Conservation (phyloP, 768 basidiomycete genomes). For the Cystobasidium ongulense region DNA sequence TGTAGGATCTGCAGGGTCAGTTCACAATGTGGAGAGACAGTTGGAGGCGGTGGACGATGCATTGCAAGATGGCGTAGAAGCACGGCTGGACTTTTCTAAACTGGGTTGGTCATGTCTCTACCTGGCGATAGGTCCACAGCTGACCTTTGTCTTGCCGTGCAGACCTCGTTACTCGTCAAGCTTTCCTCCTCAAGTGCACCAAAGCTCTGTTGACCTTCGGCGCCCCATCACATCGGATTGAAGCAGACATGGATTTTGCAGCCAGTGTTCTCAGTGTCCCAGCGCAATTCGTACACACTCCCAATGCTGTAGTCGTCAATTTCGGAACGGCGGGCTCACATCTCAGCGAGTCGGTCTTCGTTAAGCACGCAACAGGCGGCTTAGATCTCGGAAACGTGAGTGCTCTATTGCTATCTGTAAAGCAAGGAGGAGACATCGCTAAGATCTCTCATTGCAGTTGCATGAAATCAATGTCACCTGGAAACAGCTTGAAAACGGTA, state of each 20-base stretch:
- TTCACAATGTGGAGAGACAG: not conserved
- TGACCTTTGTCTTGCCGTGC: not conserved
- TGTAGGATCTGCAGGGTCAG: not conserved
- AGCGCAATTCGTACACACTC: constrained; percentile 80
- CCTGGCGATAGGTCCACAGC: too few relatives aligned
- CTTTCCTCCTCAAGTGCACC: constrained; percentile 74
- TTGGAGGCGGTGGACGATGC: not conserved
- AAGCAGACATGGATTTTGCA: constrained; percentile 76
- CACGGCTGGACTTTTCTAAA: not conserved
- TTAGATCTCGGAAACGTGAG: constrained; percentile 5
- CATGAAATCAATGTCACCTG: constrained; percentile 78
- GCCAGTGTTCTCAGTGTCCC: constrained; percentile 78
- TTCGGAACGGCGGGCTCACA: constrained; percentile 1
- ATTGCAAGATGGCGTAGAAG: not conserved
- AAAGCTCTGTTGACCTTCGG: constrained; percentile 80
- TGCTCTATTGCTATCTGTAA: not conserved
- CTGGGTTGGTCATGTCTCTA: too few relatives aligned
- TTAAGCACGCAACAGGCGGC: not conserved
- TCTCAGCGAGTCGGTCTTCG: not conserved
- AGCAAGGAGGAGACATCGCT: not conserved
- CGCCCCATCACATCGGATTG: constrained; percentile 84
- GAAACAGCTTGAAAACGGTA: constrained; percentile 78
- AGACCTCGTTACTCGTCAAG: constrained; percentile 52
- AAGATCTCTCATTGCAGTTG: constrained; percentile 46
- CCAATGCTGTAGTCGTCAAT: constrained; percentile 4